These are phyloP conservation scores for Chlamydomonas applanata DNA, from an alignment of 139 green algal genomes.

Conservation along the genomic window DNA sequence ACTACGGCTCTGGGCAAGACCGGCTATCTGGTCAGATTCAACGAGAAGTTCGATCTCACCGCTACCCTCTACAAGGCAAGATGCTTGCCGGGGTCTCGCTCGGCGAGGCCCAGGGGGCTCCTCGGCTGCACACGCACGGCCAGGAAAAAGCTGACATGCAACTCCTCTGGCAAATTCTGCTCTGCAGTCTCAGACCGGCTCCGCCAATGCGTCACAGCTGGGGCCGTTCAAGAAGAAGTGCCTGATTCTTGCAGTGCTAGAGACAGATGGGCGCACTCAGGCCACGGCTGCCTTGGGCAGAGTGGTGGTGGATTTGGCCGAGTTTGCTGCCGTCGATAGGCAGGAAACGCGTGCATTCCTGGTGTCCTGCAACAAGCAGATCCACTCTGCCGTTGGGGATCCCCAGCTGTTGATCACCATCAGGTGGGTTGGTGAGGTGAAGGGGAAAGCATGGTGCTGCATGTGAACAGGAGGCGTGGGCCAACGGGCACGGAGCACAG, in stretches of 20 bases:
- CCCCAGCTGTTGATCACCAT: conserved; percentile 64
- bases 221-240: conserved; percentile 63
- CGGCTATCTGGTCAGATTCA: conserved; percentile 53
- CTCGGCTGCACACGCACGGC: no score
- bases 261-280: conserved; percentile 51
- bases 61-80: conserved; percentile 58
- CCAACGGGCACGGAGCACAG: no score
- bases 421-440: conserved; percentile 49
- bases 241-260: conserved; percentile 65
- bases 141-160: not conserved
- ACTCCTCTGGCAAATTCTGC: not conserved
- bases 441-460: no score
- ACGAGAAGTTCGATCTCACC: conserved; percentile 54
- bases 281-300: conserved; percentile 50
- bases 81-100: not conserved
- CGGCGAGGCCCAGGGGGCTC: no score
- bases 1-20: conserved; percentile 35
- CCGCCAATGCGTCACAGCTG: not conserved
- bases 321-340: conserved; percentile 59
- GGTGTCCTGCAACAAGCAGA: conserved; percentile 58
- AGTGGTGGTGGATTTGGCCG: conserved; percentile 55
- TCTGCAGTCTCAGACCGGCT: conserved; percentile 4
- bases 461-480: no score
- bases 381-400: conserved; percentile 59
- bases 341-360: conserved; percentile 59